Conservation (phyloP, 768 basidiomycete species). For the Kwoniella mangroviensis region DNA sequence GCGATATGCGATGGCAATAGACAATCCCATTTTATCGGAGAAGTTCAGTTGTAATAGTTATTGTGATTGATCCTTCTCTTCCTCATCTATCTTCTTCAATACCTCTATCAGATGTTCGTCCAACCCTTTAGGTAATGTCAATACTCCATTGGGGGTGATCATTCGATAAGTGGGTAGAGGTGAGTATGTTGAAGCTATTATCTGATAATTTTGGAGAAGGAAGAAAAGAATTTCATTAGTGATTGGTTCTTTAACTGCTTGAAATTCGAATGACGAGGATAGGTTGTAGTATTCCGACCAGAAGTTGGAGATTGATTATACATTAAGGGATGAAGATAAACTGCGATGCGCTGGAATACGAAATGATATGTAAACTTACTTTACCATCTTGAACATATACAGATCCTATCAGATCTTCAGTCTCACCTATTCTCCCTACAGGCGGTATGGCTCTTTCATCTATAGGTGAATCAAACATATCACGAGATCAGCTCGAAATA, state of each 20-base stretch:
- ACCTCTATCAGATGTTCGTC: slow-evolving; percentile 45
- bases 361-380: slow-evolving; percentile 29
- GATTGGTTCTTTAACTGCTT: too few relatives aligned
- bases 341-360: too few relatives aligned
- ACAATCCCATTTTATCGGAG: too few relatives aligned
- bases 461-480: slow-evolving; percentile 7
- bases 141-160: slow-evolving; percentile 50
- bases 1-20: too few relatives aligned
- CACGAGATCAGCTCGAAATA: background rate
- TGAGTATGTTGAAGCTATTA: slow-evolving; percentile 52
- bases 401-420: slow-evolving; percentile 55
- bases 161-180: slow-evolving; percentile 54
- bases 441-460: slow-evolving; percentile 55
- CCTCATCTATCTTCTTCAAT: slow-evolving; percentile 40
- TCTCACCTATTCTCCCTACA: slow-evolving; percentile 55
- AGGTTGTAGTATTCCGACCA: too few relatives aligned
- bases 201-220: slow-evolving; percentile 24
- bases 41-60: too few relatives aligned
- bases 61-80: slow-evolving; percentile 28
- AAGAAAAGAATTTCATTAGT: too few relatives aligned
- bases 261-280: too few relatives aligned
- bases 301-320: too few relatives aligned
- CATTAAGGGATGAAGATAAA: too few relatives aligned
- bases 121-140: slow-evolving; percentile 51
- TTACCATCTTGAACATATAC: slow-evolving; percentile 56